phyloP scores from a whole-genome alignment of 192 early-diverging fungal species.

The Coemansia sp. region DNA sequence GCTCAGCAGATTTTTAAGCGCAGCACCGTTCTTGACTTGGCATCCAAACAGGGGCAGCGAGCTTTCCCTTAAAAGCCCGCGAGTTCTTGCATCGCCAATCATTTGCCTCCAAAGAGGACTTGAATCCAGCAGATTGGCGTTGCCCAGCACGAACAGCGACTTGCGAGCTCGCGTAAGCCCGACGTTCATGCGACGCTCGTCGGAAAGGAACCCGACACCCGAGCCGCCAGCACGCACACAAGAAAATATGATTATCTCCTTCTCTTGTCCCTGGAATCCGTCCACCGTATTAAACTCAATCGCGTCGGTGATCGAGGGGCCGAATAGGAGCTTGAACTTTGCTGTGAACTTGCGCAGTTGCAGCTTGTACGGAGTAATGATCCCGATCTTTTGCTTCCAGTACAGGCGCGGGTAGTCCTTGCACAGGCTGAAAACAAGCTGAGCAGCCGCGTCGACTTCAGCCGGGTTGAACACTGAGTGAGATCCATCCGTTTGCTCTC shows the following conservation, averaged over 20 bases:
- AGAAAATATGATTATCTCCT: conserved; percentile 95
- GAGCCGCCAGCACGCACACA: conserved; percentile 79
- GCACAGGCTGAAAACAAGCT: conserved; percentile 71
- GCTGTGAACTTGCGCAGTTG: conserved; percentile 77
- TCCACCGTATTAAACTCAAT: conserved; percentile 97
- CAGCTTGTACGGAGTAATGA: conserved; percentile 94
- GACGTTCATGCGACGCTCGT: conserved; percentile 90
- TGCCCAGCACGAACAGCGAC: conserved; percentile 83
- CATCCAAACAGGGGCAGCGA: conserved; percentile 41
- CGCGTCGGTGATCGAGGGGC: conserved; percentile 62
- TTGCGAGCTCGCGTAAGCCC: conserved; percentile 84
- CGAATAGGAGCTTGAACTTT: conserved; percentile 69
- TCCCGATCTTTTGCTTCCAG: conserved; percentile 75
- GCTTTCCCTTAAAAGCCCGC: conserved; percentile 24
- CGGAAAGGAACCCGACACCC: conserved; percentile 82
- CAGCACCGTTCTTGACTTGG: background rate
- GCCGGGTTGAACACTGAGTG: conserved; percentile 77
- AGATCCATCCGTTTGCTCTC: conserved; percentile 65
- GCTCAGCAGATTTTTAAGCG: conserved; percentile 16
- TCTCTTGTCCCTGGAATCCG: conserved; percentile 98
- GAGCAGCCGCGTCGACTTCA: conserved; percentile 78
- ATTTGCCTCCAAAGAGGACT: conserved; percentile 77
- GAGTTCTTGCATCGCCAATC: conserved; percentile 64
- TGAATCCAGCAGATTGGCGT: conserved; percentile 62
- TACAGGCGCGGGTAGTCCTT: conserved; percentile 60